phyloP scores from a whole-genome alignment of 768 basidiomycete species.

The Suillus clintonianus region DNA sequence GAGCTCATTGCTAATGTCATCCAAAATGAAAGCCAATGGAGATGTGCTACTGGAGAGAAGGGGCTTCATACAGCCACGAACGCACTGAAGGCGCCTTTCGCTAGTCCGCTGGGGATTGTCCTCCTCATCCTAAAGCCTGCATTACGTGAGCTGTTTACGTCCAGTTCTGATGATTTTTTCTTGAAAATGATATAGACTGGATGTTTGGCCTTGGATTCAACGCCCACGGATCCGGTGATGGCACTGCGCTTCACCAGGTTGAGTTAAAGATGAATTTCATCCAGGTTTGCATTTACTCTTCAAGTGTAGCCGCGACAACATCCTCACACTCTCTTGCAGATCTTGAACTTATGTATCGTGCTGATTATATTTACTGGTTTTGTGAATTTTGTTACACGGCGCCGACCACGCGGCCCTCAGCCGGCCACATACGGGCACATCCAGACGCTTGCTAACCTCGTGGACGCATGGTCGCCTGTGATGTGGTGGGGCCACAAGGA shows the following conservation, averaged over 20 bases:
- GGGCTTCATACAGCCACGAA: constrained; percentile 18
- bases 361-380: constrained; percentile 21
- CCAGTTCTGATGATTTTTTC: neutral
- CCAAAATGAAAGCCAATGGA: constrained; percentile 28
- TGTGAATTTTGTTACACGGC: constrained; percentile 11
- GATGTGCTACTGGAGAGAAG: constrained; percentile 17
- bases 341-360: constrained; percentile 21
- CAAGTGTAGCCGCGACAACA: neutral
- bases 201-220: constrained; percentile 30
- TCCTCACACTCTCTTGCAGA: constrained; percentile 11
- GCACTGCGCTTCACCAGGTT: neutral
- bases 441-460: constrained; percentile 23
- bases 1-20: constrained; percentile 30
- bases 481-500: constrained; percentile 34
- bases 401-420: constrained; percentile 24
- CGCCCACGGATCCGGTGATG: neutral
- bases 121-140: constrained; percentile 22
- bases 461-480: constrained; percentile 21
- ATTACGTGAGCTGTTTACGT: constrained; percentile 20
- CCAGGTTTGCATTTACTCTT: constrained; percentile 17
- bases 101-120: constrained; percentile 16
- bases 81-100: constrained; percentile 24
- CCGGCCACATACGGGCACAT: constrained; percentile 36
- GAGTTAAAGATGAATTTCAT: constrained; percentile 25
- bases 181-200: constrained; percentile 23